Conservation (phyloP, 2,329 filamentous ascomycete genomes). For the Tolypocladium ovalisporum region DNA sequence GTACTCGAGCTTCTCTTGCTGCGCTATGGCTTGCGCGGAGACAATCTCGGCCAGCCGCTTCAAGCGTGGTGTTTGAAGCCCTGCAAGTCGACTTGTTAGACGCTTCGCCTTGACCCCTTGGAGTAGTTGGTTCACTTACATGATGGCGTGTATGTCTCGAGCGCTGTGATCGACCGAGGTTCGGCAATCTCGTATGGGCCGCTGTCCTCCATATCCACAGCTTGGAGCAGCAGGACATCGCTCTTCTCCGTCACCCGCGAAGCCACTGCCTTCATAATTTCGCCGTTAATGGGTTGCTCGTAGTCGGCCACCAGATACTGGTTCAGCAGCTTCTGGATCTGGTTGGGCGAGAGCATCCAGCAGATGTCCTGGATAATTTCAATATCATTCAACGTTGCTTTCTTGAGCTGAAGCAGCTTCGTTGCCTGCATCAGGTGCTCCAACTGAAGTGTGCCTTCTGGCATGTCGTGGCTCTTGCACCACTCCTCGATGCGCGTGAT, state of each 20-base stretch:
- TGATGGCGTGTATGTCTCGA: slow-evolving; percentile 96
- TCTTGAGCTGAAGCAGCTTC: slow-evolving; percentile 96
- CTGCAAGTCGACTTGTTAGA: slow-evolving; percentile 33
- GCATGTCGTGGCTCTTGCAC: slow-evolving; percentile 99
- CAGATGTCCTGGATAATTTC: slow-evolving; percentile 99
- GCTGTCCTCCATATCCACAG: slow-evolving; percentile 98
- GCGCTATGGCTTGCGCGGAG: slow-evolving; percentile 87
- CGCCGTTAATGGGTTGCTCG: slow-evolving; percentile 97
- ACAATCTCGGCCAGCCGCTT: slow-evolving; percentile 98
- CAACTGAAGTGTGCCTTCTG: slow-evolving; percentile 90
- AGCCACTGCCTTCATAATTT: slow-evolving; percentile 99
- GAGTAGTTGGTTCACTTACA: slow-evolving; percentile 47
- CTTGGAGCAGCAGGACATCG: slow-evolving; percentile 83
- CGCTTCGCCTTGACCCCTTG: neutral
- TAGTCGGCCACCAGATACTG: slow-evolving; percentile 98
- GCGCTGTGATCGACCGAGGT: slow-evolving; percentile 84
- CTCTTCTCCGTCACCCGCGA: slow-evolving; percentile 97
- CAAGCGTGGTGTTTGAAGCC: slow-evolving; percentile 89
- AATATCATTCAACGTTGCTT: slow-evolving; percentile 96
- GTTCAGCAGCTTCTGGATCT: slow-evolving; percentile 97
- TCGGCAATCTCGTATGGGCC: slow-evolving; percentile 98
- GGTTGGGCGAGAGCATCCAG: slow-evolving; percentile 99
- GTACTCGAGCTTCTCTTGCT: slow-evolving; percentile 75
- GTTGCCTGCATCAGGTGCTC: slow-evolving; percentile 99
- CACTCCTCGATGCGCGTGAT: slow-evolving; percentile 98